Conservation (phyloP, 2,329 filamentous ascomycete species). For the Didymella glomerata region DNA sequence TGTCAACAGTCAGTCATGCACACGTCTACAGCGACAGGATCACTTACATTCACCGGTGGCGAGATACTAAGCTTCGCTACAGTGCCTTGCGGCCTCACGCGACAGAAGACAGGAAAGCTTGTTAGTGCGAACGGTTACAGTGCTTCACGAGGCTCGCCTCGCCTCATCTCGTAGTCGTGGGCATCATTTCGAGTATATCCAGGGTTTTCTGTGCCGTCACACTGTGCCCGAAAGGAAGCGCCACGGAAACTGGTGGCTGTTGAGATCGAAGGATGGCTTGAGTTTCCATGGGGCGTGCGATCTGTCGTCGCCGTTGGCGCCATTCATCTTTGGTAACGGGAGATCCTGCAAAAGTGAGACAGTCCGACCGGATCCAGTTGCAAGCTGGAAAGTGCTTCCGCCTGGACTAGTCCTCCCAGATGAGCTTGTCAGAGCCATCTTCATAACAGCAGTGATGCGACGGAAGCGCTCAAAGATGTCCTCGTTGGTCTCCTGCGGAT, state of each 20-base stretch:
- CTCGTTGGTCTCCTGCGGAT: conserved; percentile 35
- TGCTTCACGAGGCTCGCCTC: background rate
- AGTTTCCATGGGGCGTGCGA: conserved; percentile 42
- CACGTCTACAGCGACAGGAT: background rate
- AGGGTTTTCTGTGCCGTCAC: conserved; percentile 25
- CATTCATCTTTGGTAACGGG: conserved; percentile 41
- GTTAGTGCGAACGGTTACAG: background rate
- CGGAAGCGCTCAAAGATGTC: conserved; percentile 47
- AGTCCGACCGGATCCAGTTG: conserved; percentile 45
- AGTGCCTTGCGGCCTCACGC: background rate
- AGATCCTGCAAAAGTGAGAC: conserved; percentile 47
- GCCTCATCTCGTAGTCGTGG: background rate
- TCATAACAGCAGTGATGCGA: conserved; percentile 46
- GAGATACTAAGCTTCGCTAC: background rate
- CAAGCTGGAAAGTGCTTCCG: conserved; percentile 47
- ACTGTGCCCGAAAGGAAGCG: conserved; percentile 46
- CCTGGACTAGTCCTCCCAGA: conserved; percentile 41
- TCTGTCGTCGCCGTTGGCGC: conserved; percentile 35
- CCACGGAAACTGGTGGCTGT: conserved; percentile 45
- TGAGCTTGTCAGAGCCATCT: conserved; percentile 33
- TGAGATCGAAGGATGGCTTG: conserved; percentile 42
- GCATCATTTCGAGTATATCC: background rate
- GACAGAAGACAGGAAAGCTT: background rate
- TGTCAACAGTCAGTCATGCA: background rate
- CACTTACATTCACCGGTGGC: conserved; percentile 5